Base-by-base conservation (phyloP, 805 yeast species). In the Metschnikowia kunwiensis region DNA sequence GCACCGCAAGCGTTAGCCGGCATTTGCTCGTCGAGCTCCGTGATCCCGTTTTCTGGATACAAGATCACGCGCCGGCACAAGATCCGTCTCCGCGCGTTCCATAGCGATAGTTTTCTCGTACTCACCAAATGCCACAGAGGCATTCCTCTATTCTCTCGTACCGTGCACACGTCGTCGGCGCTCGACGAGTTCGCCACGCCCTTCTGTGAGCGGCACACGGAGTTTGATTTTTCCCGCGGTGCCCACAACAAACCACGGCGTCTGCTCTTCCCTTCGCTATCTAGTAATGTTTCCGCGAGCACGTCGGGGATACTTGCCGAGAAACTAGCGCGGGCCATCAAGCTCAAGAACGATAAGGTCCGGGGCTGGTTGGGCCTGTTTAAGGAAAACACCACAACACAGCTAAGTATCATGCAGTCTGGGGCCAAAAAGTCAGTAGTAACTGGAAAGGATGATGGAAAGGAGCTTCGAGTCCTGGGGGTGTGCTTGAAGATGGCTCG, bases 401-500 rank as follows among this genome's bases (percentile, higher is more conserved):
- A n/a, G n/a, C n/a, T n/a, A n/a, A n/a, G n/a, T n/a, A n/a, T n/a
- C n/a, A n/a, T n/a, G n/a, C 4, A 10, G 7, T 6, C 26, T 11
- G 8, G 8, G 7, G 4, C 12, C 8, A 24, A 12, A 7, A 24
- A 24, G 12, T n/a, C n/a, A n/a, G 22, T 20, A 9, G 22, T 7
- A 9, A 14, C 7, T 7, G 12, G 14, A 3, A 3, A 24, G 15
- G 26, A 24, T 24, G 9, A 9, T 3, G 24, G 24, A 5, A 14
- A 12, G 13, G 26, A 24, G 28, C 9, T 14, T 14, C 30, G 34
- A 7, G 21, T 24, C 10, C 37, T 31, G 20, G 32, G 29, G 3
- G 34, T 28, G 12, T 79, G 85, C 40, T 80, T 70, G 49, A 77
- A 79, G 39, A 53, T 80, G 38, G 84, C 56, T 13, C 67, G 88